Evolutionary conservation across 495 filamentous ascomycete species (phyloP), one percentile per base, ranked within the genome.

Genomic region (Podospora anserina): DNA sequence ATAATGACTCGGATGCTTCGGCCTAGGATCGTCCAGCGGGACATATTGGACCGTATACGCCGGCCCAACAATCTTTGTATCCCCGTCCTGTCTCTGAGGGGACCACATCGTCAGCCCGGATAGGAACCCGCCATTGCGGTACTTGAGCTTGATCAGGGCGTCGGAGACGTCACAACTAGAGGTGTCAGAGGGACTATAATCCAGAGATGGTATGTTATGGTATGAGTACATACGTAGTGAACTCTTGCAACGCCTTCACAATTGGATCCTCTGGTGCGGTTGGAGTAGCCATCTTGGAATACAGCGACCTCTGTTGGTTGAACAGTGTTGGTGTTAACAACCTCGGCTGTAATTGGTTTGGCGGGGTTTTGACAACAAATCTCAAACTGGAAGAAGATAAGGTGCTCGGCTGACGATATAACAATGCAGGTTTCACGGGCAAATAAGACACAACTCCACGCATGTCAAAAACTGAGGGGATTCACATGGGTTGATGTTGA

Each of bases 81-180:
- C 68, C 6, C 83, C 82, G 26, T 82, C 79, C 77, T 84, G 82
- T 32, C 81, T 77, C 26, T 77, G 74, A 1, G 86, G 86, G 30
- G 85, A 87, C 80, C 83, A 88, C 82, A 88, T 82, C 57, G 80
- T 85, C 65, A 88, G 72, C 20, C 84, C 83, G 4, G 84, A 82
- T 0, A 88, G 79, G 67, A 88, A 89, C 7, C 87, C 85, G 63
- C 86, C 85, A 71, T 86, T 77, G 63, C 74, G 80, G 65, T 80
- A 75, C n/a, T 79, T 80, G 26, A 87, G 73, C 69, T 85, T 87
- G 70, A 75, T 71, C 2, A 85, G 72, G 18, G 82, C 83, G 62
- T 84, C 83, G 3, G 79, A 78, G 62, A 83, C 81, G 62, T 83
- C 80, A 68, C 80, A 83, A 13, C 80, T 83, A 56, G 9, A 16